A percentile compares a stretch with the other conserved stretches of the same genome.
Conservation (phyloP, 495 filamentous ascomycete species). For the Oleoguttula mirabilis region DNA sequence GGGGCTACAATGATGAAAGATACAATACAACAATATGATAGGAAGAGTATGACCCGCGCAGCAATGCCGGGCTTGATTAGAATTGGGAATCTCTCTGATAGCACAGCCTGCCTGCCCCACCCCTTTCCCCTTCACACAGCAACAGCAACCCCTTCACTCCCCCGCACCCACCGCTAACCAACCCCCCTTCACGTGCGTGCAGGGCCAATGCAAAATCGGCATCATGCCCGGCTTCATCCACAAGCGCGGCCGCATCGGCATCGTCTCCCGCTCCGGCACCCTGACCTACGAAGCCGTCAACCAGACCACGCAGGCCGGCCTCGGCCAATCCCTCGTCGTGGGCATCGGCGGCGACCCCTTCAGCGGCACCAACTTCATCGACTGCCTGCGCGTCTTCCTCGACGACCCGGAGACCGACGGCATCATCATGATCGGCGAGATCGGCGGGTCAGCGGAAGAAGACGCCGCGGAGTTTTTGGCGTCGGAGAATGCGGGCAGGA, state of each 20-base stretch:
- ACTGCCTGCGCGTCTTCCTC: slow-evolving; percentile 94
- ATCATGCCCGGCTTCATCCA: slow-evolving; percentile 99
- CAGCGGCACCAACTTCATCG: slow-evolving; percentile 98
- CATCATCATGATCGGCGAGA: slow-evolving; percentile 99
- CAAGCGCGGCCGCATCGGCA: slow-evolving; percentile 96
- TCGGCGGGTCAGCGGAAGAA: slow-evolving; percentile 93
- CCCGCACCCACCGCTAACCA: neutral
- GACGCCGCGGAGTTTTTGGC: slow-evolving; percentile 94
- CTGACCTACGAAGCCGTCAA: slow-evolving; percentile 99
- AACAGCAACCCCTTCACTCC: neutral
- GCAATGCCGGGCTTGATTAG: slow-evolving; percentile 15
- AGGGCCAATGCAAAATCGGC: slow-evolving; percentile 99
- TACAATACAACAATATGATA: slow-evolving; percentile 17
- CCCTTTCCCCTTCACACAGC: neutral
- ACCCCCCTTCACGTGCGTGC: neutral
- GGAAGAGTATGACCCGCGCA: slow-evolving; percentile 21
- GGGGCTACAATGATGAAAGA: slow-evolving; percentile 17
- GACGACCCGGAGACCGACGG: slow-evolving; percentile 93
- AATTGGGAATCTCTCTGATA: slow-evolving; percentile 7
- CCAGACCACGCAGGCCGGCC: slow-evolving; percentile 92
- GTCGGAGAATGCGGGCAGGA: slow-evolving; percentile 78
- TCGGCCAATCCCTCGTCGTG: slow-evolving; percentile 95
- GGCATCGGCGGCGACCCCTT: slow-evolving; percentile 98
- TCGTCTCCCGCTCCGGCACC: slow-evolving; percentile 95
- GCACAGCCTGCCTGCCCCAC: too few species aligned